These are phyloP conservation scores for Aquilaria sinensis DNA, from an alignment of 345 rosid species.

Conservation along the genomic window DNA sequence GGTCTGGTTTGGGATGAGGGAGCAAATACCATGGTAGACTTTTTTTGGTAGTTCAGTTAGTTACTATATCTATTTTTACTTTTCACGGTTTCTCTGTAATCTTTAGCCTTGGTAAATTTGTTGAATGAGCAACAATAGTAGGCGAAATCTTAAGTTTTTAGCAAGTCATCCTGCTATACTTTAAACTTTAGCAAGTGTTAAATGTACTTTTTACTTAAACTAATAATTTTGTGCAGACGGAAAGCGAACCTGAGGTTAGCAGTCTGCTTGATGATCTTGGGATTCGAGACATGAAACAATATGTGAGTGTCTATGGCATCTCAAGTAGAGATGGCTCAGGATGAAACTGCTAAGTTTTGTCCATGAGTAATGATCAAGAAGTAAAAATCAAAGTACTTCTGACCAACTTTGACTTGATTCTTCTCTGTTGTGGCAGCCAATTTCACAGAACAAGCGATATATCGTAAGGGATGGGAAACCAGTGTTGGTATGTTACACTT, in stretches of 20 bases:
- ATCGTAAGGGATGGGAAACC: conserved; percentile 73
- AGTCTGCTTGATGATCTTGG: conserved; percentile 73
- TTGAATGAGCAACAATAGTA: neutral
- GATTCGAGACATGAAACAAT: conserved; percentile 74
- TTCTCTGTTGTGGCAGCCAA: conserved; percentile 50
- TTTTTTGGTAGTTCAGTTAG: neutral
- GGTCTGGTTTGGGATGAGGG: conserved; percentile 93
- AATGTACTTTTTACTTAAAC: neutral
- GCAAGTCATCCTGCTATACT: no score
- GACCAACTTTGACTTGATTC: conserved; percentile 7
- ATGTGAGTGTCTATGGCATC: conserved; percentile 41
- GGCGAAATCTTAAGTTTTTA: no score
- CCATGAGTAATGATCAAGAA: neutral
- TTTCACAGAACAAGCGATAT: conserved; percentile 73
- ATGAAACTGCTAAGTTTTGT: neutral
- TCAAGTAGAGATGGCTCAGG: neutral
- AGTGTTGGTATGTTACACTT: conserved; percentile 47
- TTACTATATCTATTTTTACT: neutral
- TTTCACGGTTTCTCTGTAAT: neutral
- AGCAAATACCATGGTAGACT: conserved; percentile 82
- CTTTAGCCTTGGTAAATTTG: neutral
- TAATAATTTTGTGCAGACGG: conserved; percentile 47
- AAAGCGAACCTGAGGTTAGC: conserved; percentile 69
- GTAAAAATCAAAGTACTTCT: neutral
- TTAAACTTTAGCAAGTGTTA: no score